Percentiles rank a stretch among this genome's conserved stretches.
Conservation (phyloP, 2,329 filamentous ascomycete species). For the Diplocarpon mali region DNA sequence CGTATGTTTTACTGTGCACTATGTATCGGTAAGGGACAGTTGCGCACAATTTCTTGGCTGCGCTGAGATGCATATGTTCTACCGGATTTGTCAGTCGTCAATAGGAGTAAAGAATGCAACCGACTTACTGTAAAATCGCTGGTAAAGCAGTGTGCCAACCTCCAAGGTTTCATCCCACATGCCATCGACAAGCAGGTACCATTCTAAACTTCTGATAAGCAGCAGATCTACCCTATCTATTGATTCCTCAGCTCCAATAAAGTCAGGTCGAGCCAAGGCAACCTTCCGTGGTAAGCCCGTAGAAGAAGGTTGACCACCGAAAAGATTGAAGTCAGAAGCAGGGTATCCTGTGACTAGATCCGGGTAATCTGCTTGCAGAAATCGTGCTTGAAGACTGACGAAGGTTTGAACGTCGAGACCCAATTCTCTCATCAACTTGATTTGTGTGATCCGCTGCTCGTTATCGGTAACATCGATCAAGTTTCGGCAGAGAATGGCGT, state of each 20-base stretch:
- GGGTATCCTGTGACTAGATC: conserved; percentile 27
- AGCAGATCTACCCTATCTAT: conserved; percentile 53
- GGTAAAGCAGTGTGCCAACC: conserved; percentile 63
- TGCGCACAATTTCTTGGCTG: conserved; percentile 41
- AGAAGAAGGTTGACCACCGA: conserved; percentile 23
- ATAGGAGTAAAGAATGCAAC: not conserved
- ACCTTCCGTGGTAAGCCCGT: conserved; percentile 33
- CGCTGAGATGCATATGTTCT: conserved; percentile 37
- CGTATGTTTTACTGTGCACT: conserved; percentile 26
- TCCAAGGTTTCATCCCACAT: conserved; percentile 62
- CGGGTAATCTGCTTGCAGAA: conserved; percentile 38
- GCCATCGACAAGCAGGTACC: conserved; percentile 66
- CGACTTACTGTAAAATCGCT: conserved; percentile 71
- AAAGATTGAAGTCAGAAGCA: conserved; percentile 39
- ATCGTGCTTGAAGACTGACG: conserved; percentile 54
- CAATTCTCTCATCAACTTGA: conserved; percentile 66
- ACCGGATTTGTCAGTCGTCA: conserved; percentile 13
- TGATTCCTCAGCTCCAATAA: conserved; percentile 56
- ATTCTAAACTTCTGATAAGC: conserved; percentile 72
- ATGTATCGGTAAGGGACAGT: conserved; percentile 38
- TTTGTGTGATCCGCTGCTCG: conserved; percentile 53
- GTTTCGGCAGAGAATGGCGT: conserved; percentile 64
- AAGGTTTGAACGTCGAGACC: conserved; percentile 63
- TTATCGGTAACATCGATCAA: conserved; percentile 60
- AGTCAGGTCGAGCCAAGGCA: conserved; percentile 56